Evolutionary conservation across 139 green algal species (phyloP).

Genomic region (Chlamydomonas urium): DNA sequence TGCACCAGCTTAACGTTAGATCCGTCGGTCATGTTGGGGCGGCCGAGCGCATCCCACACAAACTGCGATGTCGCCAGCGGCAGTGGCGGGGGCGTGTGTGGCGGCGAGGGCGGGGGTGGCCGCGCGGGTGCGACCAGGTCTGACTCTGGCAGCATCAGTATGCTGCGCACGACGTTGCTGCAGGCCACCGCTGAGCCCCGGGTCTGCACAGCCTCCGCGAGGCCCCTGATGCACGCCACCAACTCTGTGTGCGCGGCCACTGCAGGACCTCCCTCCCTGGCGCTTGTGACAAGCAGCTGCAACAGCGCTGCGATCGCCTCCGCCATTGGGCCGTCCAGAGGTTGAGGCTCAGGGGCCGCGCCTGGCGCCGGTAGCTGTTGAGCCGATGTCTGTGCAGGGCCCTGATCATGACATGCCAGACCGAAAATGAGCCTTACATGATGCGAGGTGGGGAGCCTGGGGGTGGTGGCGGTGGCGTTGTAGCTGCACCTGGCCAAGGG

Average conservation of each 20-base stretch:
- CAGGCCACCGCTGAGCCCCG: neutral
- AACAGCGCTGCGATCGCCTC: neutral
- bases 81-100: conserved; percentile 35
- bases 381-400: too few species aligned
- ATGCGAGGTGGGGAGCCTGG: too few species aligned
- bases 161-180: conserved; percentile 7
- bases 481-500: too few species aligned
- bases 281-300: conserved; percentile 1
- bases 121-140: conserved; percentile 25
- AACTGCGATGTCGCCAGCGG: conserved; percentile 40
- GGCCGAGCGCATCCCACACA: conserved; percentile 39
- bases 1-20: conserved; percentile 21
- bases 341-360: too few species aligned
- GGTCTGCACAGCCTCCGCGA: neutral
- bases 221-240: neutral
- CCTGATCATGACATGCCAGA: too few species aligned
- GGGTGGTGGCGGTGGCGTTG: too few species aligned
- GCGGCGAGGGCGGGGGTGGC: conserved; percentile 37
- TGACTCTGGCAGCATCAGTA: conserved; percentile 25
- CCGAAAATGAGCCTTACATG: too few species aligned
- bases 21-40: conserved; percentile 42
- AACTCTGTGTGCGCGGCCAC: neutral
- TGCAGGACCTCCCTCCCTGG: neutral
- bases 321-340: too few species aligned
- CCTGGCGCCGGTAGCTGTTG: too few species aligned